Evolutionary conservation across 371 early-diverging fungal genomes (phyloP).

Genomic region (Chytridium lagenaria): DNA sequence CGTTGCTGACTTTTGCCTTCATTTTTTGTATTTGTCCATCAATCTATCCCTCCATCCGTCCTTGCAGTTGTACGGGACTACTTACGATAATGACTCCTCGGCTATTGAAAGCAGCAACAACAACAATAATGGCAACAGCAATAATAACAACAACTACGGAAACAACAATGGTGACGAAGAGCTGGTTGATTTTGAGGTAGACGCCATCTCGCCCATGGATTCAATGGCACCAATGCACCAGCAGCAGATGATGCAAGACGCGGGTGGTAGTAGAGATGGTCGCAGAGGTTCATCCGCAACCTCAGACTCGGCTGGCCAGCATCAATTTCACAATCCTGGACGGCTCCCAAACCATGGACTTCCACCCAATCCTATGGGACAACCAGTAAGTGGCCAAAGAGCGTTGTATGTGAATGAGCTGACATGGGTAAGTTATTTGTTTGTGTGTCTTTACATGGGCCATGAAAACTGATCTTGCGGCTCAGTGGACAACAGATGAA

Average conservation of each 20-base stretch:
- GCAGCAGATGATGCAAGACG: neutral
- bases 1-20: too few species aligned
- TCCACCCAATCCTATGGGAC: too few species aligned
- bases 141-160: neutral
- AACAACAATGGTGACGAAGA: neutral
- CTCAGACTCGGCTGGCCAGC: too few species aligned
- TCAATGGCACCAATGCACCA: neutral
- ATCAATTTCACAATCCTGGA: too few species aligned
- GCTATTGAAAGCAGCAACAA: neutral
- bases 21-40: too few species aligned
- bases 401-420: conserved; percentile 52
- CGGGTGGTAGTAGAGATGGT: neutral
- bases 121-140: neutral
- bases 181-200: conserved; percentile 14
- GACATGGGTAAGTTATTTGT: conserved; percentile 53
- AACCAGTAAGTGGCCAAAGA: too few species aligned
- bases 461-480: neutral
- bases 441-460: neutral
- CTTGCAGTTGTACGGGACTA: too few species aligned
- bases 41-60: too few species aligned
- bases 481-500: conserved; percentile 63
- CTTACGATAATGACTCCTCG: neutral
- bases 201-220: conserved; percentile 10
- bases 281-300: too few species aligned
- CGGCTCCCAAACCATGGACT: too few species aligned